Evolutionary conservation across 2,329 filamentous ascomycete species (phyloP), one percentile per base, ranked within the genome.

Genomic region (Pseudocercospora fijiensis): DNA sequence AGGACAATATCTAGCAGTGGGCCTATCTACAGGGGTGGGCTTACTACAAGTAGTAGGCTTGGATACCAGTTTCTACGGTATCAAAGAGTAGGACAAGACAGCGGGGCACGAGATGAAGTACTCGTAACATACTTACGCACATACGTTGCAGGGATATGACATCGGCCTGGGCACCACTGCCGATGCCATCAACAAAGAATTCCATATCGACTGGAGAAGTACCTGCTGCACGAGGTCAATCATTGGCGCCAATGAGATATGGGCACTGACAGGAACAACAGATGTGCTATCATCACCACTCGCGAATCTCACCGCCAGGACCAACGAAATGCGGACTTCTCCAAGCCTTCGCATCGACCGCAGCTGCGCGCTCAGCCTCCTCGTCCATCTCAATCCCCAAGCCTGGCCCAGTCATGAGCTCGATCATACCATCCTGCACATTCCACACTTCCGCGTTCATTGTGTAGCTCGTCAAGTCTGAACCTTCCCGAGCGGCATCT

Each of bases 401-500:
- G 9, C 73, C 73, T 3, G 73, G 73, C 6, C 70, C 70, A 6
- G 41, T 69, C 52, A 70, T 69, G 53, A 68, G 66, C 18, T 64
- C 63, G 27, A 74, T 72, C 63, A 68, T 68, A 8, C 73, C 73
- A n/a, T 73, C 71, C 22, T 65, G 63, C 24, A 75, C 70, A 24
- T 68, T 59, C 57, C 74, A 75, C 1, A 73, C 69, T 13, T 67
- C 67, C 8, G 67, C 68, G 51, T 75, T 69, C 56, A 66, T 71
- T 8, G 73, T 47, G 47, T 74, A 75, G 20, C 68, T 75, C 9
- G 71, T 70, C 11, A 90, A 78, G 72, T 91, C 88, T 67, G 86
- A 81, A 1, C 85, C 82, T 1, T 92, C 0, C 90, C 90, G 22
- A 92, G 72, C 57, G 86, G 88, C 90, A 92, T 92, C 75, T 92